phyloP scores from a whole-genome alignment of 169 alveolate genomes.

The Eimeria maxima region DNA sequence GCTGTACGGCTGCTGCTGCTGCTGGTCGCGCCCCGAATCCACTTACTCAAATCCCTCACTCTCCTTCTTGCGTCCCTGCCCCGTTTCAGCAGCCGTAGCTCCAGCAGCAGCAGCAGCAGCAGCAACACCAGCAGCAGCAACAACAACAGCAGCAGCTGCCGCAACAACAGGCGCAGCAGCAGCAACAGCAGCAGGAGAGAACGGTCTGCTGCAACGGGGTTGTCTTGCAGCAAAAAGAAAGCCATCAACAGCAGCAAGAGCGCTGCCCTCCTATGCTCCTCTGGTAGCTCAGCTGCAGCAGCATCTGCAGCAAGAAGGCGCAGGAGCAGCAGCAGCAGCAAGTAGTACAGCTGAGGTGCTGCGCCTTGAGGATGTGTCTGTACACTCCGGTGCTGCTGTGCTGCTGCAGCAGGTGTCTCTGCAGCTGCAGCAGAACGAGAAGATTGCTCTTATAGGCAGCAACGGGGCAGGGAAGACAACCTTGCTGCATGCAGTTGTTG shows the following conservation, averaged over 20 bases:
- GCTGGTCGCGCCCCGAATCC: not conserved
- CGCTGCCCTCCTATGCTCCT: not conserved
- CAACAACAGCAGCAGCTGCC: too few relatives aligned
- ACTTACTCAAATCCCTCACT: not conserved
- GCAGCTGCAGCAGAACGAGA: conserved; percentile 71
- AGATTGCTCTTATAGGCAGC: conserved; percentile 78
- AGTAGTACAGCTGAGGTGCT: conserved; percentile 28
- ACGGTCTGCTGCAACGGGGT: not conserved
- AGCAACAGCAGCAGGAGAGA: conserved; percentile 4
- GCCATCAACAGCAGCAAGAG: not conserved
- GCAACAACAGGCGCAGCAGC: too few relatives aligned
- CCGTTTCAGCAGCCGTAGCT: conserved; percentile 15
- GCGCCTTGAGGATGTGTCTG: conserved; percentile 69
- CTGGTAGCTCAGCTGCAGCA: conserved; percentile 63
- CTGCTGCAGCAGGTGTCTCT: conserved; percentile 67
- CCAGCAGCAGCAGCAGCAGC: conserved; percentile 42
- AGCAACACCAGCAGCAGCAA: not conserved
- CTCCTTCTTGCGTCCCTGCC: conserved; percentile 3
- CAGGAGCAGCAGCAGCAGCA: conserved; percentile 2
- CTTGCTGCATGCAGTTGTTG: conserved; percentile 66
- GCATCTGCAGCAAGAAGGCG: conserved; percentile 13
- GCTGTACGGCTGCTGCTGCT: not conserved
- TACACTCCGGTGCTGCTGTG: conserved; percentile 56
- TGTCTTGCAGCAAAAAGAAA: not conserved
- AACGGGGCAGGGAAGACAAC: conserved; percentile 83